Percentiles rank a stretch among this genome's conserved stretches.
These are phyloP conservation scores for Boletus reticuloceps DNA, from an alignment of 768 basidiomycete genomes.

Conservation along the genomic window DNA sequence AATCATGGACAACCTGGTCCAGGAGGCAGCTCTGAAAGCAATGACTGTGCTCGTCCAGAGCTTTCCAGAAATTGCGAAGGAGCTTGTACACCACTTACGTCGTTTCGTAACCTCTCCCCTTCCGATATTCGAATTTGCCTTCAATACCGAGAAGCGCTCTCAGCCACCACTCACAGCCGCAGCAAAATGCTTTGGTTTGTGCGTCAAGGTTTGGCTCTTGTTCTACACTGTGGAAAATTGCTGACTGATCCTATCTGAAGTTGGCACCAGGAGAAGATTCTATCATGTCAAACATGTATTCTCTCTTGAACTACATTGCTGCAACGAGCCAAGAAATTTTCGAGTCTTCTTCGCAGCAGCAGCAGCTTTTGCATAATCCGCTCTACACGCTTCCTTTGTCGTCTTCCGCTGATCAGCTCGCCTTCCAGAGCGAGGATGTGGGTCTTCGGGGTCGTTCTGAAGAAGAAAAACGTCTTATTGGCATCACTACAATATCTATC, in stretches of 20 bases:
- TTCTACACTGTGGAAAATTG: background rate
- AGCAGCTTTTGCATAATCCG: conserved; percentile 42
- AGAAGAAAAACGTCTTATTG: conserved; percentile 80
- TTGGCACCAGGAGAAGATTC: conserved; percentile 85
- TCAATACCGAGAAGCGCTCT: conserved; percentile 66
- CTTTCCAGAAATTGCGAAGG: conserved; percentile 75
- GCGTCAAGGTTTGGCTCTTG: conserved; percentile 61
- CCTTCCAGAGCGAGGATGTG: conserved; percentile 57
- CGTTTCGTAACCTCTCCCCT: conserved; percentile 87
- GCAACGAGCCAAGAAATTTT: conserved; percentile 76
- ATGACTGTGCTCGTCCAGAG: conserved; percentile 83
- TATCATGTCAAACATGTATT: conserved; percentile 95
- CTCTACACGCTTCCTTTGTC: conserved; percentile 32
- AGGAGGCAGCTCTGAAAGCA: conserved; percentile 87
- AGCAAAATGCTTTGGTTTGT: conserved; percentile 86
- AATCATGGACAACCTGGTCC: conserved; percentile 77
- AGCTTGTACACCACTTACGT: conserved; percentile 76
- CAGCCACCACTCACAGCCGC: conserved; percentile 81
- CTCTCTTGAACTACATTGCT: conserved; percentile 88
- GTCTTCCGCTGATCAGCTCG: conserved; percentile 44
- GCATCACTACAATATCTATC: conserved; percentile 89
- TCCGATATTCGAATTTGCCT: conserved; percentile 85
- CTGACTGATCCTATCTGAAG: conserved; percentile 36
- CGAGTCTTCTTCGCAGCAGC: conserved; percentile 46
- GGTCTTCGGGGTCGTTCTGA: conserved; percentile 70